phyloP scores from a whole-genome alignment of 2,329 filamentous ascomycete genomes.

The Xylaria multiplex region DNA sequence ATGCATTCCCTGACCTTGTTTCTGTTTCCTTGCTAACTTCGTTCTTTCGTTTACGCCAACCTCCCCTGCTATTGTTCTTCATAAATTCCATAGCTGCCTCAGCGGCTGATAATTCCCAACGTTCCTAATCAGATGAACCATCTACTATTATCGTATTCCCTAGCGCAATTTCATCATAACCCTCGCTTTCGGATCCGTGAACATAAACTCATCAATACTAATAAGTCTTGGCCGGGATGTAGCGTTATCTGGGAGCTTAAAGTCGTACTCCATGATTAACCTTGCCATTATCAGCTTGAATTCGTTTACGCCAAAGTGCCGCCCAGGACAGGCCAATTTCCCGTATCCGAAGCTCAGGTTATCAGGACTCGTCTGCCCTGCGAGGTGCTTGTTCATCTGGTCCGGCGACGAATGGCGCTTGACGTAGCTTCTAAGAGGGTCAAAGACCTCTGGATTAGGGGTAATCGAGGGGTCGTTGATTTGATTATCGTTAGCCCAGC shows the following conservation, averaged over 20 bases:
- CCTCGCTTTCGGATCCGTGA: slow-evolving; percentile 18
- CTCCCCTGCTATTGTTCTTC: too few species aligned
- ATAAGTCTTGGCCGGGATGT: slow-evolving; percentile 8
- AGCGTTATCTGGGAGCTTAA: slow-evolving; percentile 14
- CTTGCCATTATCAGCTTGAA: slow-evolving; percentile 30
- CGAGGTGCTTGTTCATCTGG: too few species aligned
- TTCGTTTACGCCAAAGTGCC: slow-evolving; percentile 25
- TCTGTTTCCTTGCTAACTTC: too few species aligned
- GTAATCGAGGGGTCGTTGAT: background rate
- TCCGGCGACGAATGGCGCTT: background rate
- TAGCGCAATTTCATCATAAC: slow-evolving; percentile 22
- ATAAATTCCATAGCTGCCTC: too few species aligned
- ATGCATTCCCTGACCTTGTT: too few species aligned
- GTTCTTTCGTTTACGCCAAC: too few species aligned
- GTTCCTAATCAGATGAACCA: too few species aligned
- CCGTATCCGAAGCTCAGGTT: slow-evolving; percentile 34
- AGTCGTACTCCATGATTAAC: slow-evolving; percentile 22
- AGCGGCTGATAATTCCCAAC: too few species aligned
- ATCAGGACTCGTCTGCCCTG: background rate
- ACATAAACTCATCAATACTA: slow-evolving; percentile 21
- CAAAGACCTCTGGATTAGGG: slow-evolving; percentile 2
- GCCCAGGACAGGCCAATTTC: slow-evolving; percentile 30
- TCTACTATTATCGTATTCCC: background rate
- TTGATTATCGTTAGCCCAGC: slow-evolving; percentile 14
- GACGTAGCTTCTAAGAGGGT: slow-evolving; percentile 15